Conservation (phyloP, 345 rosid species). For the Ceriops decandra region DNA sequence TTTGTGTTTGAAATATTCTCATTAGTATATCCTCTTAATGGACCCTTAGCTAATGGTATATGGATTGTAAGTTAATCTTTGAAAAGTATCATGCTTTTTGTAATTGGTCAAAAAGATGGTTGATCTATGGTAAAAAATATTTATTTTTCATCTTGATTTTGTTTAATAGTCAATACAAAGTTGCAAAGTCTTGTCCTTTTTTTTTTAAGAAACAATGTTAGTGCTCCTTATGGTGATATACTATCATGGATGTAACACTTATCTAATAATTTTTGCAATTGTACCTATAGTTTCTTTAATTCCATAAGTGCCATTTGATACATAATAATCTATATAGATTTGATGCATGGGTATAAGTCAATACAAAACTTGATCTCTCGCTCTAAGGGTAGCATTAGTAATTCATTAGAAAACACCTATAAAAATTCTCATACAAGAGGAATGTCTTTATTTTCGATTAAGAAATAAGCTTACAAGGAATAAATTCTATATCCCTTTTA, state of each 20-base stretch:
- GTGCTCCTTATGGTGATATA: not conserved
- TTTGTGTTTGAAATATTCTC: no score
- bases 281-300: not conserved
- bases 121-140: not conserved
- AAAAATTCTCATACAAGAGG: not conserved
- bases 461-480: not conserved
- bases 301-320: not conserved
- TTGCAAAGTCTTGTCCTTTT: not conserved
- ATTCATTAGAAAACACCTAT: not conserved
- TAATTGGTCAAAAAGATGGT: no score
- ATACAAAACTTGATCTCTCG: not conserved
- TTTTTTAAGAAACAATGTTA: not conserved
- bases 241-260: no score
- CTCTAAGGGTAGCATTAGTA: not conserved
- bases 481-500: not conserved
- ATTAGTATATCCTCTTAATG: no score
- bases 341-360: not conserved
- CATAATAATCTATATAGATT: not conserved
- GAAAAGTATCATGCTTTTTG: no score
- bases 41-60: no score
- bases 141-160: not conserved
- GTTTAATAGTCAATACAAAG: not conserved
- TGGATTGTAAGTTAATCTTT: no score
- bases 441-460: not conserved
- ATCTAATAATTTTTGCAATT: no score